Evolutionary conservation across 2,329 filamentous ascomycete species (phyloP).

Genomic region (Monosporascus sp.): DNA sequence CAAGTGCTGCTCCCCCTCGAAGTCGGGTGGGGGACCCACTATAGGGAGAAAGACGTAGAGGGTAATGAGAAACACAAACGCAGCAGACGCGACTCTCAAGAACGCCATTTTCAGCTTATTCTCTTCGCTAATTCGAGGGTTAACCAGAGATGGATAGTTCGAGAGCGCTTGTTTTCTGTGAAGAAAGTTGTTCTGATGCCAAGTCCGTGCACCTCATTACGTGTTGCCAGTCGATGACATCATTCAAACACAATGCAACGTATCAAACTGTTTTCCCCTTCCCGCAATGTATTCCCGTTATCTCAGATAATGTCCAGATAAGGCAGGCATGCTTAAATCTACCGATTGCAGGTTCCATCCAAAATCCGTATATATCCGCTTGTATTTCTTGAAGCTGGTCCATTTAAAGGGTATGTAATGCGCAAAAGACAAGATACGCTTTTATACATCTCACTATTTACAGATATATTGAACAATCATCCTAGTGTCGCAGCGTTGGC

Average conservation of each 20-base stretch:
- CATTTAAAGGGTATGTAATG: no score
- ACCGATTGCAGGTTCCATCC: no score
- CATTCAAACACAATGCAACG: conserved; percentile 4
- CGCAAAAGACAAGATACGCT: no score
- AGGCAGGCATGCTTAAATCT: no score
- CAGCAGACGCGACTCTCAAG: neutral
- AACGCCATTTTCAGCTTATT: neutral
- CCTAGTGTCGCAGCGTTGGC: no score
- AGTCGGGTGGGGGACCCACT: neutral
- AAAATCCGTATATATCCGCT: no score
- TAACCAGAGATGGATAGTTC: neutral
- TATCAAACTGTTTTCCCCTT: conserved; percentile 1
- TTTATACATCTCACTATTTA: no score
- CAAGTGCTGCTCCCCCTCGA: conserved; percentile 1
- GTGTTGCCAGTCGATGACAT: conserved; percentile 8
- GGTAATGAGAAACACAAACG: neutral
- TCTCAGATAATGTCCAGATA: neutral
- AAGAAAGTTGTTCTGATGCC: neutral
- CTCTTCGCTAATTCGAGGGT: no score
- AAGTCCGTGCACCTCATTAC: neutral
- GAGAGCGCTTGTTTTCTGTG: neutral
- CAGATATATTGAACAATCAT: no score
- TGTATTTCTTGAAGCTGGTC: no score
- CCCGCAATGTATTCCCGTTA: neutral
- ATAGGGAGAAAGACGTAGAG: conserved; percentile 1